phyloP scores from a whole-genome alignment of 345 rosid genomes.

The Syzygium aromaticum region DNA sequence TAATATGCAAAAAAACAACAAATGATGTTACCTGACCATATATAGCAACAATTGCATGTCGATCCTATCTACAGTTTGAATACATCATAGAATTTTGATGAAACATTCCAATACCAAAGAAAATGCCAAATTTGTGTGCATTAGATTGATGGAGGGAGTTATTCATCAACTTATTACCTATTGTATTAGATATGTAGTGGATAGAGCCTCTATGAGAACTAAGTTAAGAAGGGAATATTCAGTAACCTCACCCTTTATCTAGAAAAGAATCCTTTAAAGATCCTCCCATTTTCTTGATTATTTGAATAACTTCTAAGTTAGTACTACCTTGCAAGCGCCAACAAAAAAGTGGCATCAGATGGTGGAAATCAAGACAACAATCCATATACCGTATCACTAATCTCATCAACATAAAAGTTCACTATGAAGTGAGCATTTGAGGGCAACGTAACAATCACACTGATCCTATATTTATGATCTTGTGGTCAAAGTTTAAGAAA shows the following conservation, averaged over 20 bases:
- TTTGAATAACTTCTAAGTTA: conserved; percentile 24
- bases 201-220: background rate
- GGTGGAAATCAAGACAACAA: background rate
- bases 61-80: background rate
- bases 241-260: conserved; percentile 64
- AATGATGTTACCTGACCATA: background rate
- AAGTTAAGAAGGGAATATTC: background rate
- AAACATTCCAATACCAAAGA: background rate
- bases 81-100: background rate
- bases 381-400: background rate
- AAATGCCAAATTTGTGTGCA: background rate
- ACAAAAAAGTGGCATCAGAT: background rate
- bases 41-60: rapidly evolving
- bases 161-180: background rate
- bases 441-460: background rate
- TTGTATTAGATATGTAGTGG: background rate
- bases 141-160: background rate
- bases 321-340: conserved; percentile 29
- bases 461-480: background rate
- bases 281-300: conserved; percentile 38
- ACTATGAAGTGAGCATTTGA: background rate
- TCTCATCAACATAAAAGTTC: background rate
- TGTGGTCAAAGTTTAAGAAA: background rate
- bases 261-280: conserved; percentile 33
- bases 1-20: background rate